Base-by-base conservation (phyloP, 1,284 basidiomycete species). In the Sutorius eximius region DNA sequence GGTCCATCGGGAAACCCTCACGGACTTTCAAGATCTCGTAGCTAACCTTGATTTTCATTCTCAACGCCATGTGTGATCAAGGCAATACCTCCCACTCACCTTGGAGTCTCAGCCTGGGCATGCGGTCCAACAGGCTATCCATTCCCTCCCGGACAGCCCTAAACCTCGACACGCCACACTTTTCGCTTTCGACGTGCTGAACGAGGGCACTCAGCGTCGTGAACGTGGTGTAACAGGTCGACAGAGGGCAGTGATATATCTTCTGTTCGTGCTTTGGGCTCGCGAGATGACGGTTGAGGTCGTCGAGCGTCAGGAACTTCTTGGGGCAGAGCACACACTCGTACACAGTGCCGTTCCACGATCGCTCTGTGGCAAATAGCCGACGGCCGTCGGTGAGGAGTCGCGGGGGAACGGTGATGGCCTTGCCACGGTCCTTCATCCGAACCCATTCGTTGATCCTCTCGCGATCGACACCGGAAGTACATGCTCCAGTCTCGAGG, bases 291-390 rank as follows among this genome's bases (percentile, higher is more conserved):
- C 76, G 70, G 59, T 83, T 81, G 46, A 86, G 71, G 9, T 62
- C 70, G 0, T 29, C 9, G 8, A 82, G 71, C 0, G 69, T 63
- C 29, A 59, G n/a, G 48, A 75, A 80, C 2, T 45, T 55, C 11
- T 44, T 55, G 59, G 82, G 75, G 61, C 83, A 85, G 15, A 85
- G 69, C 58, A 79, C 79, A 63, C 83, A 85, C 61, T 83, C 80
- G 61, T 75, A 85, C 16, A 61, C 71, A 5, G 20, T 7, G 0
- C 75, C 74, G 55, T 83, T 84, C 76, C 75, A 84, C 0, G 82
- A 69, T 3, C 61, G 64, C 11, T 54, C 52, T 13, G 75, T 77
- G 24, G 80, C 82, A 30, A 62, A 57, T 57, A 73, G 77, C 3
- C 34, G 8, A 11, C 34, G 53, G 18, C 58, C 64, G 10, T 64